Evolutionary conservation across 1,139 yeast species (phyloP), one percentile per base, ranked within the genome.

Genomic region (Blastobotrys malaysiensis): DNA sequence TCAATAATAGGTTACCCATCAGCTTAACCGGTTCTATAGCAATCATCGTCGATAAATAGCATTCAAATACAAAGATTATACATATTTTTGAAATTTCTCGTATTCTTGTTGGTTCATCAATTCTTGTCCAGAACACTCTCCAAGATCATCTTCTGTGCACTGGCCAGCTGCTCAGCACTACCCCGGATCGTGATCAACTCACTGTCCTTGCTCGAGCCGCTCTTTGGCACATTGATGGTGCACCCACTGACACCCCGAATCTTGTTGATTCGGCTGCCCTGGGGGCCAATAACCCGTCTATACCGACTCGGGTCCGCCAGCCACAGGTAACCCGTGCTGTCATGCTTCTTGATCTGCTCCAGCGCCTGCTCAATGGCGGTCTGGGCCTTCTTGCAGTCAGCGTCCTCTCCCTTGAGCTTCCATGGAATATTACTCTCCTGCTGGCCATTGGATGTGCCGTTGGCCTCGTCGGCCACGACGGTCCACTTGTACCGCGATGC

Each of bases 251-350:
- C 74, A 46, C 74, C 74, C 71, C 95, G 82, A 57, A 88, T 79
- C 59, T 74, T 74, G 64, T 79, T 82, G 64, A 88, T 77, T 61
- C 80, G 83, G 39, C 83, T 71, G 49, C 97, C 97, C 63, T 81
- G 84, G 20, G 89, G 83, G 5, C 97, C 97, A 62, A 89, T 79
- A 51, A 88, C 76, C 69, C 78, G 79, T 56, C 86, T 79, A 64
- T 80, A 79, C 50, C 69, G 68, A 39, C 69, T 65, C n/a, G 78
- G 67, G 51, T 76, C 73, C 27, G 80, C 71, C 43, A 77, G 66
- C 77, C 81, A 78, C 56, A 82, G 63, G 69, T 72, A 81, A 11
- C 80, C 86, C 48, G 70, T 70, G 47, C 73, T 65, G 52, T 75
- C 72, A 54, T 66, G 76, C 69, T 55, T 64, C 60, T 57, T 66